Percentiles rank a stretch among this genome's conserved stretches.
Conservation (phyloP, 2,329 filamentous ascomycete species). For the Pleomassaria siparia region DNA sequence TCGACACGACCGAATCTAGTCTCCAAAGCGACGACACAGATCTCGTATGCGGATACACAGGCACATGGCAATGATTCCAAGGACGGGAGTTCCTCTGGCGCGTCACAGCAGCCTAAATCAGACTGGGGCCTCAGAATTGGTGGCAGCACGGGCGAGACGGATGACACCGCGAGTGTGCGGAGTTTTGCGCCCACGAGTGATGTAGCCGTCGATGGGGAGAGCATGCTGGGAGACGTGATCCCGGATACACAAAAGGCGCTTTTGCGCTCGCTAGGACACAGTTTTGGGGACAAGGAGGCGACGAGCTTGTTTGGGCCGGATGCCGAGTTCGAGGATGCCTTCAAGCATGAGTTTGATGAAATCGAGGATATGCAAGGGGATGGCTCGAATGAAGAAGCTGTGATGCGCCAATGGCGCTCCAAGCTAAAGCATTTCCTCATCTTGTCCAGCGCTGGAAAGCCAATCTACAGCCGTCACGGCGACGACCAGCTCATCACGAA, state of each 20-base stretch:
- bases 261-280: slow-evolving; percentile 67
- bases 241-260: slow-evolving; percentile 65
- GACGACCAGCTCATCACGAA: slow-evolving; percentile 87
- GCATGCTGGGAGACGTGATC: slow-evolving; percentile 73
- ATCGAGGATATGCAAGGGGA: slow-evolving; percentile 62
- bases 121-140: slow-evolving; percentile 44
- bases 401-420: slow-evolving; percentile 77
- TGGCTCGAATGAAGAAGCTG: slow-evolving; percentile 56
- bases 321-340: slow-evolving; percentile 60
- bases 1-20: slow-evolving; percentile 45
- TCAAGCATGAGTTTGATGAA: slow-evolving; percentile 76
- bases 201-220: slow-evolving; percentile 72
- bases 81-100: slow-evolving; percentile 28
- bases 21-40: slow-evolving; percentile 77
- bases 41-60: slow-evolving; percentile 78
- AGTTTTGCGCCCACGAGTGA: slow-evolving; percentile 67
- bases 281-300: slow-evolving; percentile 55
- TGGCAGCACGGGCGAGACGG: slow-evolving; percentile 56
- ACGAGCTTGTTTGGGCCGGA: slow-evolving; percentile 54
- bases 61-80: slow-evolving; percentile 62
- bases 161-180: slow-evolving; percentile 66
- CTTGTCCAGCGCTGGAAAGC: slow-evolving; percentile 92
- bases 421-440: slow-evolving; percentile 98
- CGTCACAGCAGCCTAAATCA: slow-evolving; percentile 45
- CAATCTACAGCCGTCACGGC: slow-evolving; percentile 94